These are phyloP conservation scores for Pestalotiopsis sp. DNA, from an alignment of 2,329 filamentous ascomycete genomes.

Conservation along the genomic window DNA sequence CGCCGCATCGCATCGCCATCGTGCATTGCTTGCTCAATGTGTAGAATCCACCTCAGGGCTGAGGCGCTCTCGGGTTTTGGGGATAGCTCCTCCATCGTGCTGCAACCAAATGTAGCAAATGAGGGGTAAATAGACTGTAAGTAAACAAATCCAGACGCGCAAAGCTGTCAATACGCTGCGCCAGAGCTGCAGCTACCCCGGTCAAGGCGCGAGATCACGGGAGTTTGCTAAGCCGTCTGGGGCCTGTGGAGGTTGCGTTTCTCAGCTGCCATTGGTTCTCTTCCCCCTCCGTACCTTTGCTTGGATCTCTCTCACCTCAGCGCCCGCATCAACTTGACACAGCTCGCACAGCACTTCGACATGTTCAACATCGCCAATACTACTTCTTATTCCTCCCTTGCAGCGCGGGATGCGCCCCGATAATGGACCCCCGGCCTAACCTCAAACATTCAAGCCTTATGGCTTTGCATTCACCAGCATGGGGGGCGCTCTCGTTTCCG, in stretches of 20 bases:
- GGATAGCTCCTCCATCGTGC: constrained; percentile 5
- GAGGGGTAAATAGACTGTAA: constrained; percentile 4
- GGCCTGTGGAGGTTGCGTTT: background rate
- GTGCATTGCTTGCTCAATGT: constrained; percentile 1
- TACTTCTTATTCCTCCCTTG: background rate
- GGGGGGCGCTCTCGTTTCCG: background rate
- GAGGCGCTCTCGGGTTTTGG: background rate
- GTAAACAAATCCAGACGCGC: constrained; percentile 8
- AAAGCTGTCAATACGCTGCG: constrained; percentile 1
- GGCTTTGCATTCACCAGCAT: background rate
- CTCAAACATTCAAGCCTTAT: background rate
- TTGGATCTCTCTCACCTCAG: constrained; percentile 2
- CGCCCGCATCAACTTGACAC: background rate
- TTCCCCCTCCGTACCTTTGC: background rate
- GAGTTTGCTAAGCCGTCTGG: constrained; percentile 4
- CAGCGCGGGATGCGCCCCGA: background rate
- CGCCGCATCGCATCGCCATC: background rate
- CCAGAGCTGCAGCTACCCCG: constrained; percentile 3
- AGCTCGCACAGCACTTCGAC: background rate
- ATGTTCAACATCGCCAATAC: background rate
- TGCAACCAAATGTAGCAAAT: background rate
- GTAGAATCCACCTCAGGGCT: constrained; percentile 2
- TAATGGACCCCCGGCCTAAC: background rate
- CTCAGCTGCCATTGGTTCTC: background rate
- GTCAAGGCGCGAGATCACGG: constrained; percentile 10